These are phyloP conservation scores for Lonicera japonica DNA, from an alignment of 129 eudicot genomes.

Conservation along the genomic window DNA sequence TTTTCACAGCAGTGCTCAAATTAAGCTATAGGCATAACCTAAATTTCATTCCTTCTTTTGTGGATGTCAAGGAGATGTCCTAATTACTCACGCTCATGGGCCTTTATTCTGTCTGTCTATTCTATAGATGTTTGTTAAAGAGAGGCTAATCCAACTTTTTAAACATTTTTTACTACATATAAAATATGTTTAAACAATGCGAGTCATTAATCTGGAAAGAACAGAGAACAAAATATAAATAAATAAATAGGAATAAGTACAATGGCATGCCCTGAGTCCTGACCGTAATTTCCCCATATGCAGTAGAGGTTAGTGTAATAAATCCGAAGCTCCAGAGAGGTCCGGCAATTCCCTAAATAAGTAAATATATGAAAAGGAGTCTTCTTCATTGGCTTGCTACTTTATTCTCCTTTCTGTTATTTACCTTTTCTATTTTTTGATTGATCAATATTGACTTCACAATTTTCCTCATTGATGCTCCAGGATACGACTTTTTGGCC, in stretches of 20 bases:
- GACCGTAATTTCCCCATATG: no score
- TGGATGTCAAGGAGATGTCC: not conserved
- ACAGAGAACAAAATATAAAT: no score
- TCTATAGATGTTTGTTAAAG: no score
- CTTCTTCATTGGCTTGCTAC: not conserved
- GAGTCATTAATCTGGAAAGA: not conserved
- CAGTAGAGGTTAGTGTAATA: no score
- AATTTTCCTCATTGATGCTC: slow-evolving; percentile 9
- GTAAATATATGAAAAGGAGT: not conserved
- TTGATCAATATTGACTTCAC: not conserved
- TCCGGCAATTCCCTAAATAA: not conserved
- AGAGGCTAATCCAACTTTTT: not conserved
- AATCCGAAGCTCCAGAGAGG: no score
- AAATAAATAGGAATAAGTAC: no score
- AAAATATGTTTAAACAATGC: no score
- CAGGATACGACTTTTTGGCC: slow-evolving; percentile 77
- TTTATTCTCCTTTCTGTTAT: not conserved
- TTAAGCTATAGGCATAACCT: not conserved
- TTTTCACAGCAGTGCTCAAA: not conserved
- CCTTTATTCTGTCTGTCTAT: no score
- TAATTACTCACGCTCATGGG: not conserved
- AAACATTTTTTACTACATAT: not conserved
- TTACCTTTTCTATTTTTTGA: not conserved
- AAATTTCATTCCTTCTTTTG: not conserved
- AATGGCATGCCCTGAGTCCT: no score